Evolutionary conservation across 2,329 filamentous ascomycete genomes (phyloP), one percentile per base, ranked within the genome.

Genomic region (Dactylellina parvicollis): DNA sequence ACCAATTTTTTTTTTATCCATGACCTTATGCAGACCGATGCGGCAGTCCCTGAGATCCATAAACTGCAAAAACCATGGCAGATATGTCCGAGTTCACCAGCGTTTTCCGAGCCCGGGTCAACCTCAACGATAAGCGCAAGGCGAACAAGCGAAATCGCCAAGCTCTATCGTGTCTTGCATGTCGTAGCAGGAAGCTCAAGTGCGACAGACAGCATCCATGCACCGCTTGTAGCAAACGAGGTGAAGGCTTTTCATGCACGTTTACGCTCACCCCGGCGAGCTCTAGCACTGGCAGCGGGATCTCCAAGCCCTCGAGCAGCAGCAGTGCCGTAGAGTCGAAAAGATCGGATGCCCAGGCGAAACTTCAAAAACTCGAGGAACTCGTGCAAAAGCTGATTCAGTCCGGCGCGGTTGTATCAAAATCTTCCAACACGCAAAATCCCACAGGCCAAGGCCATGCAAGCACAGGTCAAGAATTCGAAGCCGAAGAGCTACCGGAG

Each of bases 161-260:
- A 47, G 77, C 82, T 36, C 79, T 83, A 18, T 83, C 83, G 3
- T 83, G 82, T 76, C 78, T 78, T 1, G 77, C 79, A 44, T 84
- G 82, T 66, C 82, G 83, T 72, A 77, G 77, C 18, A 81, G 82
- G 67, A 84, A 84, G 77, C 79, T 81, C 5, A 81, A 80, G 61
- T 84, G 82, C 72, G 82, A 83, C 72, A 80, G 82, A 12, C 79
- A 77, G 56, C 80, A 80, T 40, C 82, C 82, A 1, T 84, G 82
- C 73, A 78, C 79, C 20, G 79, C 80, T 4, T 84, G 83, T 71
- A 76, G 76, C 55, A 82, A 80, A 76, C 80, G 82, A 34, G 80
- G 81, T 14, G 79, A 81, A n/a, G 76, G 71, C 3, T 44, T 50
- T 14, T 16, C 36, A 4, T 72, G 67, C n/a, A 59, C 52, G 3